A percentile compares a stretch with the other conserved stretches of the same genome.
phyloP scores from a whole-genome alignment of 306 rosid genomes.

The Fragaria vesca region DNA sequence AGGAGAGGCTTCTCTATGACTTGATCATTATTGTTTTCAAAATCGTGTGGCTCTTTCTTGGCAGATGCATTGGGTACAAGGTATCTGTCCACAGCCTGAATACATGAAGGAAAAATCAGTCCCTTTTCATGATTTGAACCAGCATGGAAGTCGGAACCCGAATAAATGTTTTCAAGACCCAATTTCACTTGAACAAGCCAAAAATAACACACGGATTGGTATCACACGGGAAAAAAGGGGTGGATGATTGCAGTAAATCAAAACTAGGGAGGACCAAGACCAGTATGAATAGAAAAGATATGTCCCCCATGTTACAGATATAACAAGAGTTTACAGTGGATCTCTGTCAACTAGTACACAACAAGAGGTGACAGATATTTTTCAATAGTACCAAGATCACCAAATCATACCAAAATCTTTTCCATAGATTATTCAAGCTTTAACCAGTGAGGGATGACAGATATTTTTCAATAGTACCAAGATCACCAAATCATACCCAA shows the following conservation, averaged over 20 bases:
- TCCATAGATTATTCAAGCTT: not conserved
- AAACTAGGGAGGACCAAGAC: not conserved
- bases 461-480: not conserved
- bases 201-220: not conserved
- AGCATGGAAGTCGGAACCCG: not conserved
- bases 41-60: constrained; percentile 46
- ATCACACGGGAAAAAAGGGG: not conserved
- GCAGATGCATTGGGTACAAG: constrained; percentile 31
- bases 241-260: not conserved
- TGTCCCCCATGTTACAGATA: not conserved
- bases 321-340: not conserved
- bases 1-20: constrained; percentile 32
- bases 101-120: constrained; percentile 9
- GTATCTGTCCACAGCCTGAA: constrained; percentile 40
- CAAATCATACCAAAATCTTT: not conserved
- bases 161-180: not conserved
- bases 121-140: not conserved
- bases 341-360: not conserved
- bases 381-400: not conserved
- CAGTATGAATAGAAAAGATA: not conserved
- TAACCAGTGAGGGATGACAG: not conserved
- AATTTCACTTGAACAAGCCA: not conserved
- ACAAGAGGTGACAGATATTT: not conserved
- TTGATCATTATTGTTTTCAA: constrained; percentile 37
- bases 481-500: not conserved